These are phyloP conservation scores for Cutaneotrichosporon arboriforme DNA, from an alignment of 1,284 basidiomycete genomes.

Conservation along the genomic window DNA sequence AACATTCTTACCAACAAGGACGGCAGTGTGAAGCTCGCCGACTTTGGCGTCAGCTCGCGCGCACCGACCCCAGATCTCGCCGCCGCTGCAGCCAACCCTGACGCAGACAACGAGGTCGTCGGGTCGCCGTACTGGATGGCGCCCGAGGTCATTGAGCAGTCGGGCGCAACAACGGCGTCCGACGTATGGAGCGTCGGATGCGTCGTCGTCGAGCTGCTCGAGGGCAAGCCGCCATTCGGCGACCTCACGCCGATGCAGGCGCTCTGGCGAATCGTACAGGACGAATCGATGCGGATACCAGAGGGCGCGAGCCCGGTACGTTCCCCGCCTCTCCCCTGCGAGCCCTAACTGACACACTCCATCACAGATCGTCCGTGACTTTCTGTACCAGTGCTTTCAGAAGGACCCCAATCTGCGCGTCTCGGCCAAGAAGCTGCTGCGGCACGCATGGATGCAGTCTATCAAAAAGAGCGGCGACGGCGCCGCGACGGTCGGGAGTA, in stretches of 20 bases:
- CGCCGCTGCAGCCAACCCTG: conserved; percentile 9
- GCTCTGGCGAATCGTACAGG: conserved; percentile 94
- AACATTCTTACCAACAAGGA: conserved; percentile 98
- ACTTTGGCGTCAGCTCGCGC: conserved; percentile 77
- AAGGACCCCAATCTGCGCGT: conserved; percentile 93
- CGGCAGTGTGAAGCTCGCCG: conserved; percentile 90
- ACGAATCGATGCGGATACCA: conserved; percentile 91
- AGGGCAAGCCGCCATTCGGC: conserved; percentile 93
- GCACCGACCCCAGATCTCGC: conserved; percentile 44
- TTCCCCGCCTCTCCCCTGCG: not conserved
- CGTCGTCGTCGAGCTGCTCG: conserved; percentile 90
- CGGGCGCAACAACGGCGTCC: conserved; percentile 90
- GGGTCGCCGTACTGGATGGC: conserved; percentile 99
- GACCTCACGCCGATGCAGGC: conserved; percentile 97
- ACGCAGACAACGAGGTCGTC: conserved; percentile 74
- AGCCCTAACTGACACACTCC: not conserved
- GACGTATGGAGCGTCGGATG: conserved; percentile 98
- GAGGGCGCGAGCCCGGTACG: conserved; percentile 72
- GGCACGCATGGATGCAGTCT: conserved; percentile 92
- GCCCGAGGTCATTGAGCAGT: conserved; percentile 95
- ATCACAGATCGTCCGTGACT: conserved; percentile 93
- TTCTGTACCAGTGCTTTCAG: conserved; percentile 95
- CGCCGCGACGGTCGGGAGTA: not conserved
- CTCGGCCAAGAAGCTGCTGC: conserved; percentile 83
- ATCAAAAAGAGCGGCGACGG: conserved; percentile 44